Conservation (phyloP, 1,139 yeast species). For the Hanseniaspora uvarum region DNA sequence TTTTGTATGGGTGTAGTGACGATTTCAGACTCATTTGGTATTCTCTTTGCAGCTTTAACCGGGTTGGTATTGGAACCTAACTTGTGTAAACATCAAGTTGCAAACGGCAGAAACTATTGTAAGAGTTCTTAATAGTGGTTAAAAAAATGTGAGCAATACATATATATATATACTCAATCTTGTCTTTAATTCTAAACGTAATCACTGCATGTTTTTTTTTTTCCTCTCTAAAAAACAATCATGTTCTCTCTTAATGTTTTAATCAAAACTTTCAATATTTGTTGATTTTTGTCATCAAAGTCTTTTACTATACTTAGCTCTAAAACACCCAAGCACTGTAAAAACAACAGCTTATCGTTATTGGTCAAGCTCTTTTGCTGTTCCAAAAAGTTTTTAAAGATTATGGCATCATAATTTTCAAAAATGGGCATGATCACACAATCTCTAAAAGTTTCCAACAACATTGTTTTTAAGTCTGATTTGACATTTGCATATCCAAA, state of each 20-base stretch:
- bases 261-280: conserved; percentile 40
- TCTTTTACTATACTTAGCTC: conserved; percentile 28
- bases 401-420: conserved; percentile 31
- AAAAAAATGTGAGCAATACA: no score
- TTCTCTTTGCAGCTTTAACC: conserved; percentile 66
- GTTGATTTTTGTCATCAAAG: conserved; percentile 45
- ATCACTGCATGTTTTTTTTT: no score
- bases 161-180: background rate
- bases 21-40: conserved; percentile 81
- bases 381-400: conserved; percentile 28
- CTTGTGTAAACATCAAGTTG: conserved; percentile 62
- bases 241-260: conserved; percentile 31
- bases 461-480: conserved; percentile 22
- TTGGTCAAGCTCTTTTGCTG: conserved; percentile 31
- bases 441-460: conserved; percentile 41
- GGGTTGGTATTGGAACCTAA: conserved; percentile 64
- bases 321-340: conserved; percentile 50
- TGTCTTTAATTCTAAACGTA: no score
- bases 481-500: conserved; percentile 22
- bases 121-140: conserved; percentile 18
- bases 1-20: conserved; percentile 92
- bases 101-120: conserved; percentile 59
- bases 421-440: conserved; percentile 41
- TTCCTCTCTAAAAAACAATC: background rate
- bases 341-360: conserved; percentile 34